Conservation (phyloP, 139 green algal species). For the Chlorella sp. region DNA sequence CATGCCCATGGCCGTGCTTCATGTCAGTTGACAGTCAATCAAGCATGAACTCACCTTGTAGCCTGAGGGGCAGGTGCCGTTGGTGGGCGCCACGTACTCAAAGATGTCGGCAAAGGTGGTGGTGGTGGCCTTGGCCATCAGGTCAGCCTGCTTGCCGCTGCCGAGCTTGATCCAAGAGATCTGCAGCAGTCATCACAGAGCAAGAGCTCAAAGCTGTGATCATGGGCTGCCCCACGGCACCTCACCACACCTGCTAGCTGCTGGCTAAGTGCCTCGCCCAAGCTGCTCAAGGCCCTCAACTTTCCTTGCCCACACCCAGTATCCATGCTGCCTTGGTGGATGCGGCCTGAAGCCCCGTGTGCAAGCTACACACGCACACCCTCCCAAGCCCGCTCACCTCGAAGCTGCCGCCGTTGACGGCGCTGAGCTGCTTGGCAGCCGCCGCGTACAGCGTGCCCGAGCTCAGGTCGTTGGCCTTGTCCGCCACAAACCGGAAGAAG, state of each 20-base stretch:
- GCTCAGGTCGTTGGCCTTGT: conserved; percentile 16
- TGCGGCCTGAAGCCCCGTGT: too few species aligned
- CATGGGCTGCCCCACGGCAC: too few species aligned
- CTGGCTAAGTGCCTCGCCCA: too few species aligned
- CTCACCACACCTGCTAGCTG: too few species aligned
- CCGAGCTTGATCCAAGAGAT: conserved; percentile 20
- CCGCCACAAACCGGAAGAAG: conserved; percentile 29
- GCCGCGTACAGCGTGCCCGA: conserved; percentile 33
- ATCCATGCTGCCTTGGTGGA: too few species aligned
- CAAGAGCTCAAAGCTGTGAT: too few species aligned
- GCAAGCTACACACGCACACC: too few species aligned
- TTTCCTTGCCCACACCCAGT: too few species aligned
- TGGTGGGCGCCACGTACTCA: conserved; percentile 10
- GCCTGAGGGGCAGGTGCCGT: conserved; percentile 29
- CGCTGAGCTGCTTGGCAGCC: conserved; percentile 17
- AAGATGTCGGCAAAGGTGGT: conserved; percentile 44
- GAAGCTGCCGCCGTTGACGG: conserved; percentile 5
- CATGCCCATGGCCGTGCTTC: too few species aligned
- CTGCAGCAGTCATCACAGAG: neutral
- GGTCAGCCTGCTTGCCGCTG: conserved; percentile 5
- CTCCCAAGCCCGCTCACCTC: neutral
- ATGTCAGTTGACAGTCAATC: too few species aligned
- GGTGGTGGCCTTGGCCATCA: conserved; percentile 11
- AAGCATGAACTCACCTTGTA: too few species aligned
- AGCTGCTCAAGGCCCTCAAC: too few species aligned